These are phyloP conservation scores for Fomitopsis pinicola DNA, from an alignment of 1,284 basidiomycete species.

Conservation along the genomic window DNA sequence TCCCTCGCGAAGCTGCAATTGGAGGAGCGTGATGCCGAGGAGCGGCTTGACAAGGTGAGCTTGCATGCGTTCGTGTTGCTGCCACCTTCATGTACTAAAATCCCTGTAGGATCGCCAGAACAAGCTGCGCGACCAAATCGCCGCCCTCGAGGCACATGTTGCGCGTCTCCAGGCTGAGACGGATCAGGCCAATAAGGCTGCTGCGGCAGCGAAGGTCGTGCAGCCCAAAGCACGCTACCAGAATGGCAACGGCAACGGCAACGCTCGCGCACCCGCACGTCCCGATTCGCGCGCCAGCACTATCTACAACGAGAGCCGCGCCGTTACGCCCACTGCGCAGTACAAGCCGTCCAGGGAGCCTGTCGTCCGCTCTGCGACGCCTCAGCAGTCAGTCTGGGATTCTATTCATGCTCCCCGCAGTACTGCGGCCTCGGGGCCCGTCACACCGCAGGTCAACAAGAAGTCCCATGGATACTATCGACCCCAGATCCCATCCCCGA, in stretches of 20 bases:
- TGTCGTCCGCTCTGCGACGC: slow-evolving; percentile 37
- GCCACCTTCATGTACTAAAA: background rate
- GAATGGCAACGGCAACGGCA: slow-evolving; percentile 28
- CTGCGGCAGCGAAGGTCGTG: slow-evolving; percentile 24
- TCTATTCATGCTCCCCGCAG: slow-evolving; percentile 65
- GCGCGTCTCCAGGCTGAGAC: slow-evolving; percentile 56
- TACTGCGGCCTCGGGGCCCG: slow-evolving; percentile 20
- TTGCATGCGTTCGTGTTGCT: background rate
- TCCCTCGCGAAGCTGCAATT: slow-evolving; percentile 62
- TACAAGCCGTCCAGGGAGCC: slow-evolving; percentile 18
- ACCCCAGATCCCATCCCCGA: slow-evolving; percentile 54
- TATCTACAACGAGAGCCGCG: slow-evolving; percentile 39
- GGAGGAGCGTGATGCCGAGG: slow-evolving; percentile 69
- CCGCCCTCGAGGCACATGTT: slow-evolving; percentile 57
- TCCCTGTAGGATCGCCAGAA: slow-evolving; percentile 60
- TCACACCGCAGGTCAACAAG: slow-evolving; percentile 33
- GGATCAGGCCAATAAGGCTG: slow-evolving; percentile 45
- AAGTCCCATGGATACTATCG: slow-evolving; percentile 25
- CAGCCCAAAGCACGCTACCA: slow-evolving; percentile 16
- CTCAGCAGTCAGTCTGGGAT: slow-evolving; percentile 59
- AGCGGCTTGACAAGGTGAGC: slow-evolving; percentile 58
- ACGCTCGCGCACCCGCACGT: slow-evolving; percentile 39
- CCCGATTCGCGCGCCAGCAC: slow-evolving; percentile 71
- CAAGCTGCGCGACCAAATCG: slow-evolving; percentile 63
- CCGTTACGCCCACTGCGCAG: slow-evolving; percentile 35